Base-by-base conservation (phyloP, 257 asterid species). In the Salvia miltiorrhiza region DNA sequence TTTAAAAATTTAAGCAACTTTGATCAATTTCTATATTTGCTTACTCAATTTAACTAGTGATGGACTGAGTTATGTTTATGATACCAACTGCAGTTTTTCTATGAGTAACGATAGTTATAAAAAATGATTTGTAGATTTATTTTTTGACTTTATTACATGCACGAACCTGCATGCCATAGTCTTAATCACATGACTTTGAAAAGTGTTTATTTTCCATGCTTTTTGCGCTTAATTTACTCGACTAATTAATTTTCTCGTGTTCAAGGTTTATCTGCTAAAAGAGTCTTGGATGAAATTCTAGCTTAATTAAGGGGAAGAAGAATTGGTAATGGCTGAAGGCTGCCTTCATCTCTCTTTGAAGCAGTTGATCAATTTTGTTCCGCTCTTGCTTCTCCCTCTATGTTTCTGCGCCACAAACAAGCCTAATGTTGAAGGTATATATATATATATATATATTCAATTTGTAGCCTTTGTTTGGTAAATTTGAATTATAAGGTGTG, bases 391-490 rank as follows among this genome's bases (percentile, higher is more conserved):
- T 65, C 82, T 76, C 30, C 66, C 75, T 44, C 67, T 71, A 63
- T 50, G 78, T 63, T 81, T 71, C 77, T 67, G 37, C 45, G 85
- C 86, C 54, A 74, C 87, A 57, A 82, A 78, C 61, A 50, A 81
- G 49, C 84, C 88, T 40, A 82, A 91, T 77, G 57, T 80, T 50
- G 96, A 92, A 87, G 96, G 98, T 91, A 79, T 10, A 47, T 35
- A 5, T 33, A 33, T 14, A 4, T 40, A 4, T 41, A 11, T 41
- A 41, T 14, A 0, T 11, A 41, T 41, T 41, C 47, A 41, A 3
- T 1, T 26, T 26, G 4, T 26, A 26, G 3, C 3, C 1, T 1
- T 26, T 26, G 30, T 26, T 26, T n/a, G n/a, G n/a, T n/a, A n/a
- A n/a, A n/a, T n/a, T n/a, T n/a, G n/a, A n/a, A n/a, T n/a, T n/a